These are phyloP conservation scores for Citrus mangshanensis DNA, from an alignment of 345 rosid species.

Conservation along the genomic window DNA sequence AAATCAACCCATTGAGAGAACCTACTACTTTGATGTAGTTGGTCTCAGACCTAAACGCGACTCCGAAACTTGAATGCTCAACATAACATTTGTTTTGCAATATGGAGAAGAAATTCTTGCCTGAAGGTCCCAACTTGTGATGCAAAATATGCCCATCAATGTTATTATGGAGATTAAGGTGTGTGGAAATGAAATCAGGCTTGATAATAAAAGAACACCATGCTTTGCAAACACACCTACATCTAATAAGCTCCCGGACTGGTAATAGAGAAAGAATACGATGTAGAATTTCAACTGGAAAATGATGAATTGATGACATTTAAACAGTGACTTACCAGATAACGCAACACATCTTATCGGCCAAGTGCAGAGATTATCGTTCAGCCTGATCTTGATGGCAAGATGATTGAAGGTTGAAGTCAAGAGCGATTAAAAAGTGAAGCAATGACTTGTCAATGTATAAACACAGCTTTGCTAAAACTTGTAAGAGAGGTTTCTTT, in stretches of 20 bases:
- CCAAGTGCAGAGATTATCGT: neutral
- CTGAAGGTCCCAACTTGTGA: neutral
- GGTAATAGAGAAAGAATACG: neutral
- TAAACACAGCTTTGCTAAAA: too few species aligned
- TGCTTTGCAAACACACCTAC: neutral
- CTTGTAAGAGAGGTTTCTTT: too few species aligned
- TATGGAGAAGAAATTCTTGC: neutral
- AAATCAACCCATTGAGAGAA: constrained; percentile 8
- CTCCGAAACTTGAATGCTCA: neutral
- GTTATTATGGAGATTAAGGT: neutral
- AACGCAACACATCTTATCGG: neutral
- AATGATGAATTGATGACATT: neutral
- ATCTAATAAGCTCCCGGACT: neutral
- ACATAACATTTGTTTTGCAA: neutral
- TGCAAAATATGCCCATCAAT: neutral
- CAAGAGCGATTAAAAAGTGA: too few species aligned
- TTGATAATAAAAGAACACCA: neutral
- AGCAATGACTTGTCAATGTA: too few species aligned
- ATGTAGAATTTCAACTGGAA: neutral
- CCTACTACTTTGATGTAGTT: neutral
- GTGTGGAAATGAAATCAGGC: neutral
- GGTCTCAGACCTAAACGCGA: neutral
- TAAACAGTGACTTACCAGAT: too few species aligned
- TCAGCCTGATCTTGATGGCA: neutral
- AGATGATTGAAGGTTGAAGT: too few species aligned